Evolutionary conservation across 345 rosid genomes (phyloP), one percentile per base, ranked within the genome.

Genomic region (Moricandia moricandioides): DNA sequence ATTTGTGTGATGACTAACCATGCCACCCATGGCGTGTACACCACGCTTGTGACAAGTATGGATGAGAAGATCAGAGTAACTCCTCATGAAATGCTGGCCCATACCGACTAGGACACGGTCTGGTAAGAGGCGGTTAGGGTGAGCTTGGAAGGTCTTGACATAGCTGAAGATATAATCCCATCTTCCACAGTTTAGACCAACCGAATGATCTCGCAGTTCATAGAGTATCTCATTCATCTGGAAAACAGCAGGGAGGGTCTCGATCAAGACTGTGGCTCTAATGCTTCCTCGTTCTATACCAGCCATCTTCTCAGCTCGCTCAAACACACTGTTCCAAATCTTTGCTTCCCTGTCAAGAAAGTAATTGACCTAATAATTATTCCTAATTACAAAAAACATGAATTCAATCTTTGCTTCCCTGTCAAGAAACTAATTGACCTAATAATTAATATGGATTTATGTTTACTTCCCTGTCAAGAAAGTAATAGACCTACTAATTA

Each of bases 131-230:
- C 92, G 85, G 76, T 85, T 91, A 3, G 91, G 88, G 78, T 95
- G 97, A 82, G 84, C 81, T 73, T 92, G 99, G 76, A 95, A 90
- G 47, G 96, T 95, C 82, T 92, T 95, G 57, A 92, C 94, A 69
- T 92, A 92, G 85, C 97, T 95, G 81, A 92, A 92, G 33, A 95
- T 95, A 76, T 89, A 92, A 72, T 95, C 98, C 97, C 98, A 95
- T 75, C 98, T 83, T 64, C 99, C 97, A 69, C 99, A 92, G 78
- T 92, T 95, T 55, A 95, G 62, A 8, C 98, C 99, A 1, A 84
- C 92, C 0, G 97, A 92, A 73, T 92, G 99, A 59, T 92, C 94
- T 67, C 86, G 86, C 3, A 92, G 85, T 66, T 95, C 99, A 12
- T 92, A 87, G 1, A 92, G 82, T 69, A 95, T 92, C 80, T 95